A percentile compares a stretch with the other conserved stretches of the same genome.
Evolutionary conservation across 2,329 filamentous ascomycete species (phyloP).

Genomic region (Curvularia eragrostidis): DNA sequence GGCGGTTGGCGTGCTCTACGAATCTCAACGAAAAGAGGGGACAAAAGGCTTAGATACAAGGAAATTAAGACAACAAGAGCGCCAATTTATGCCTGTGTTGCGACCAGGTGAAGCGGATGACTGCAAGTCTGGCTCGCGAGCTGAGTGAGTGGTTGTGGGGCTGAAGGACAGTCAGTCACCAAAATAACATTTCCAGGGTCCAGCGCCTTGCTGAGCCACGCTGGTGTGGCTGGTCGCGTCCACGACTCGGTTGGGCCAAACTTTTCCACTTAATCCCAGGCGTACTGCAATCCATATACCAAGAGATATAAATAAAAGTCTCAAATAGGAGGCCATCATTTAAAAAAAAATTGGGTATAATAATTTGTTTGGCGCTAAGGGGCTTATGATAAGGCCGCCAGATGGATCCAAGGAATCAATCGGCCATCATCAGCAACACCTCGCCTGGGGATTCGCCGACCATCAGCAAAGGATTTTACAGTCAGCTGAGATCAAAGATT

Average conservation of each 20-base stretch:
- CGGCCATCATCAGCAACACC: neutral
- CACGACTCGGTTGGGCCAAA: neutral
- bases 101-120: slow-evolving; percentile 19
- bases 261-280: neutral
- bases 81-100: slow-evolving; percentile 5
- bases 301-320: neutral
- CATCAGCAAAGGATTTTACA: neutral
- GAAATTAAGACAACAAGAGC: neutral
- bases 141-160: slow-evolving; percentile 31
- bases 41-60: neutral
- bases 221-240: slow-evolving; percentile 9
- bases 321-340: neutral
- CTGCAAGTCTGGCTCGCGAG: slow-evolving; percentile 17
- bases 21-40: neutral
- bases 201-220: slow-evolving; percentile 13
- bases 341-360: too few species aligned
- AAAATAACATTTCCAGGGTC: slow-evolving; percentile 20
- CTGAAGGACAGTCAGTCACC: slow-evolving; percentile 14
- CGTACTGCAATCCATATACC: neutral
- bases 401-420: neutral
- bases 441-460: neutral
- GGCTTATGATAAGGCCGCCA: neutral
- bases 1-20: slow-evolving; percentile 25
- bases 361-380: neutral
- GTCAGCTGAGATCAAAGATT: neutral